Base-by-base conservation (phyloP, 2,329 filamentous ascomycete genomes). In the Diatrype stigma region DNA sequence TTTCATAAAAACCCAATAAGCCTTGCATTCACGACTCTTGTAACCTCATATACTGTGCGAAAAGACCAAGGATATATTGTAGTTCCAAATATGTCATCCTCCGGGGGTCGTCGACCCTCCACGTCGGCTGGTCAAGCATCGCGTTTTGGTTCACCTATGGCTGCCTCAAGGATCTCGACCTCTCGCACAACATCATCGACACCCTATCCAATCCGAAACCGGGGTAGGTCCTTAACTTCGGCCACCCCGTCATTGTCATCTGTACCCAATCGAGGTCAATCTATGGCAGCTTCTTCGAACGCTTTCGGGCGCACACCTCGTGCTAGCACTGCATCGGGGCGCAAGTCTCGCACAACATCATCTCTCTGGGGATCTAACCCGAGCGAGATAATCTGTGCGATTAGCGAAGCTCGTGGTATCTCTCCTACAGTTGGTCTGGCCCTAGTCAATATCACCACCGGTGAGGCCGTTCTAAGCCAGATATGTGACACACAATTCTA, bases 401-500 rank as follows among this genome's bases (percentile, higher is more conserved):
- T 96, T 46, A 89, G 84, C 60, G 91, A 96, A 67, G 90, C 89
- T 42, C 86, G 92, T n/a, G 90, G 90, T 5, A 81, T 96, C 4
- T 86, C 89, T 21, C 90, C 91, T 0, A 87, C 85, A 0, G 86
- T 97, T 2, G 92, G 93, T 1, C 75, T 96, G 38, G 89, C 90
- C 2, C 92, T 96, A 63, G 77, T 96, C 63, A 95, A 97, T 63
- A 76, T 95, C 3, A 86, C 89, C 40, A 92, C 89, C 2, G 89
- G 87, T 37, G 90, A 96, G 69, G 89, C 84, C 16, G 83, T 91
- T 26, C 78, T 97, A 37, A 95, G 90, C 63, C 90, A 96, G 63
- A 93, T 97, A 56, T 91, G 87, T 63, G 93, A 97, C 67, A 95
- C 86, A 51, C 91, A 96, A 66, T 95, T 91, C 32, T 97, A 96